Base-by-base conservation (phyloP, 306 rosid species). In the Sesbania bispinosa region DNA sequence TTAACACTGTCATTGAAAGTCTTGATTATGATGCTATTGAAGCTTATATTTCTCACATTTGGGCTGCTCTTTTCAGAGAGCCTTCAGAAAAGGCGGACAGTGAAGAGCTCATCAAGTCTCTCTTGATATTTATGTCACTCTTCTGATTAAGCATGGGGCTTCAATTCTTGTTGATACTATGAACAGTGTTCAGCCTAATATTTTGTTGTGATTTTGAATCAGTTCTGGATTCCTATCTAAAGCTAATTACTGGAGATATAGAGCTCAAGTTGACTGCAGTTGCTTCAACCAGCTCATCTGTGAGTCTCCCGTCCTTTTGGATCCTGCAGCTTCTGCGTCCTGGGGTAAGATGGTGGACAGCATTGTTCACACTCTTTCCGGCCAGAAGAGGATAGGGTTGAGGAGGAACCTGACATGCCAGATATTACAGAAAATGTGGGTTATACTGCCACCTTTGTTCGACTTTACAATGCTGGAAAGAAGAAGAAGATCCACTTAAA, bases 301-400 rank as follows among this genome's bases (percentile, higher is more conserved):
- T 80, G 95, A 94, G 66, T 87, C 89, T 65, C 91, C 89, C 24
- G 69, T 76, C 32, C 90, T 91, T 71, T 80, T 84, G 81, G 96
- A 88, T 80, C 83, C 86, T 26, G 79, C 88, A 1, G 92, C 85
- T 67, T 71, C 67, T 80, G 97, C 75, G 55, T 82, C 78, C 38
- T 94, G 97, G 99, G 99, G 99, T 55, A 91, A 85, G 74, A 75
- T 94, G 97, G 91, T 94, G 62, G 94, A 94, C 77, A 91, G 97
- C 83, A 85, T 89, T 52, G 82, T 89, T n/a, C 59, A 91, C 96
- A 51, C 99, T 94, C 88, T 94, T 78, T 94, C 97, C 89, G 88
- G 8, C 80, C 97, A 26, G 99, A 94, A 81, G 79, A 94, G 60
- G 96, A 94, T 57, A 86, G 99, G 70, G 91, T 84, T 73, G 93